phyloP scores from a whole-genome alignment of 2,329 filamentous ascomycete species.

The Aurifilum marmelostoma region DNA sequence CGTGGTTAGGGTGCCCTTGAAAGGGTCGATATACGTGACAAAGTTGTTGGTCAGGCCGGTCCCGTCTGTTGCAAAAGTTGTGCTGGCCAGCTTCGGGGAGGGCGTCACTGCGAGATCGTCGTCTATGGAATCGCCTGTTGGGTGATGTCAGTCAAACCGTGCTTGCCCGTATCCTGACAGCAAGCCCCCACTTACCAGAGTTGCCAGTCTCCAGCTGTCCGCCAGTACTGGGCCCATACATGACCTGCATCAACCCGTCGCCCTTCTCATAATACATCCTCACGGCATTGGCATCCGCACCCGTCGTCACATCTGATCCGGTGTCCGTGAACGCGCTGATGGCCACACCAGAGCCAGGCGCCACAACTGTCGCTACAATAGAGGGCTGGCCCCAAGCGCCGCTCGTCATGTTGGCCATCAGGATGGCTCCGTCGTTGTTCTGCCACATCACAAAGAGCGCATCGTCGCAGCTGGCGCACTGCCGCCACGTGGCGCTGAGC shows the following conservation, averaged over 20 bases:
- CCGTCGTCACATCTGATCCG: slow-evolving; percentile 3
- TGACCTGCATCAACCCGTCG: slow-evolving; percentile 21
- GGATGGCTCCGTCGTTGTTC: slow-evolving; percentile 19
- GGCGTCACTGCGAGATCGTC: slow-evolving; percentile 21
- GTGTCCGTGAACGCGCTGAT: slow-evolving; percentile 27
- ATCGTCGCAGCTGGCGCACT: slow-evolving; percentile 28
- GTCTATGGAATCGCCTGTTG: slow-evolving; percentile 21
- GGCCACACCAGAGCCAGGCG: slow-evolving; percentile 23
- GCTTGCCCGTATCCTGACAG: not conserved
- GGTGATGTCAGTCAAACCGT: not conserved
- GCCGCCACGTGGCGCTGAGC: slow-evolving; percentile 28
- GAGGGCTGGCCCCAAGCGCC: slow-evolving; percentile 16
- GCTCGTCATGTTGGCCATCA: slow-evolving; percentile 26
- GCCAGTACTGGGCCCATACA: slow-evolving; percentile 21
- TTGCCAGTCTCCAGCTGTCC: slow-evolving; percentile 20
- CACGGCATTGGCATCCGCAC: slow-evolving; percentile 24
- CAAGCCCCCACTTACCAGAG: slow-evolving; percentile 16
- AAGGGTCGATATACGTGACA: slow-evolving; percentile 20
- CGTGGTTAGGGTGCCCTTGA: slow-evolving; percentile 21
- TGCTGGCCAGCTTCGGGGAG: slow-evolving; percentile 27
- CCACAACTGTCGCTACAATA: slow-evolving; percentile 6
- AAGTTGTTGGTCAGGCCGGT: slow-evolving; percentile 30
- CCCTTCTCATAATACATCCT: slow-evolving; percentile 21
- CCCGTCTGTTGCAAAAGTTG: slow-evolving; percentile 24
- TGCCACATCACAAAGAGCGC: slow-evolving; percentile 29